Percentiles rank a stretch among this genome's conserved stretches.
Conservation (phyloP, 2,329 filamentous ascomycete species). For the Trichoderma cornu-damae region DNA sequence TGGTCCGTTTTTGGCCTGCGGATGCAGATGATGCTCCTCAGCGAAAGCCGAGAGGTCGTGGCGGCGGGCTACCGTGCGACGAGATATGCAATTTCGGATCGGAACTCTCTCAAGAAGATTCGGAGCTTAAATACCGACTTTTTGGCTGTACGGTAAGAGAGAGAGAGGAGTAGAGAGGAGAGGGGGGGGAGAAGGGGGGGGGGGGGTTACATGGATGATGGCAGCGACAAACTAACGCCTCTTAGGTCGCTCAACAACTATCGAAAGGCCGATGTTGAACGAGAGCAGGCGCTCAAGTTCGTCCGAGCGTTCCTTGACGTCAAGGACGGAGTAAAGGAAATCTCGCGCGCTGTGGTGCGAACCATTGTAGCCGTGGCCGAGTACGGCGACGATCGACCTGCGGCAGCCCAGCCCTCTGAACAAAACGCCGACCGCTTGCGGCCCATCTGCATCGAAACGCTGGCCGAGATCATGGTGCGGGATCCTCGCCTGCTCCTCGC, state of each 20-base stretch:
- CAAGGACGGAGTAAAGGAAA: slow-evolving; percentile 82
- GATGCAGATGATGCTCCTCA: slow-evolving; percentile 93
- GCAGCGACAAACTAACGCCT: not conserved
- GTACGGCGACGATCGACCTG: slow-evolving; percentile 78
- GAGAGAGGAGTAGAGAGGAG: no score
- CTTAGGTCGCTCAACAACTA: slow-evolving; percentile 81
- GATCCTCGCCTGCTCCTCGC: slow-evolving; percentile 76
- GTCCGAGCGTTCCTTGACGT: slow-evolving; percentile 92
- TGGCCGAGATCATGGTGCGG: slow-evolving; percentile 84
- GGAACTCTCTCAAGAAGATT: slow-evolving; percentile 83
- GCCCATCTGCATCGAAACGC: slow-evolving; percentile 85
- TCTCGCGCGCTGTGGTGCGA: slow-evolving; percentile 80
- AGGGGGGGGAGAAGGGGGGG: no score
- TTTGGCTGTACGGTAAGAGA: slow-evolving; percentile 69
- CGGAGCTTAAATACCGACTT: slow-evolving; percentile 85
- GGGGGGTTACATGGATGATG: no score
- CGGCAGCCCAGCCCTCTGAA: slow-evolving; percentile 61
- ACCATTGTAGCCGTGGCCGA: slow-evolving; percentile 90
- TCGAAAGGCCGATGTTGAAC: slow-evolving; percentile 91
- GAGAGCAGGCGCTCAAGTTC: slow-evolving; percentile 95
- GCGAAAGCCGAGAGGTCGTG: slow-evolving; percentile 91
- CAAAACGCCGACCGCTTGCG: slow-evolving; percentile 78
- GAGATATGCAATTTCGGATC: slow-evolving; percentile 89
- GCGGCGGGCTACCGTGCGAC: slow-evolving; percentile 92
- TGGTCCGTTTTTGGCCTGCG: slow-evolving; percentile 93